Conservation (phyloP, 306 rosid genomes). For the Quercus dentata region DNA sequence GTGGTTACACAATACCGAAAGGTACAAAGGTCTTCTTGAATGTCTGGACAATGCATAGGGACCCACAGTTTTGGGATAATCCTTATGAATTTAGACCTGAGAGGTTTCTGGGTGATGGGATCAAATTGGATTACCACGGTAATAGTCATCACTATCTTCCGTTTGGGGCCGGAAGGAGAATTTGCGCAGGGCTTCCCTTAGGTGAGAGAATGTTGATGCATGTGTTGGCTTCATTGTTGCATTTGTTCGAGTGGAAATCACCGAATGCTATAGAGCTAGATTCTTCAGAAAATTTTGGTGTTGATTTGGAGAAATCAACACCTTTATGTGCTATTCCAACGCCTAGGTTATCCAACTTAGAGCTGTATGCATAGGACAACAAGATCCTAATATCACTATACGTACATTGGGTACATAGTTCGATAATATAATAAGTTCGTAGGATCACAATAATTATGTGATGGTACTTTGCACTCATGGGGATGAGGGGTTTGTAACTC, state of each 20-base stretch:
- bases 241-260: constrained; percentile 27
- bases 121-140: constrained; percentile 8
- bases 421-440: no score
- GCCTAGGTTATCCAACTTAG: constrained; percentile 19
- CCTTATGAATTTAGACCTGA: constrained; percentile 18
- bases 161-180: constrained; percentile 41
- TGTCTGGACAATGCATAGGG: constrained; percentile 27
- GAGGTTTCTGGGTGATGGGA: constrained; percentile 9
- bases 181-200: constrained; percentile 25
- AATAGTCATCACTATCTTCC: constrained; percentile 20
- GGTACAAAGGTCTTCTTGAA: constrained; percentile 15
- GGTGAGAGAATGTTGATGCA: constrained; percentile 20
- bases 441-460: no score
- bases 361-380: not conserved
- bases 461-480: no score
- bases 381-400: no score
- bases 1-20: constrained; percentile 25
- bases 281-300: constrained; percentile 7
- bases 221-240: constrained; percentile 24
- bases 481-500: no score
- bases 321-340: constrained; percentile 18
- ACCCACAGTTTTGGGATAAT: constrained; percentile 23
- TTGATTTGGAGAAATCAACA: constrained; percentile 14
- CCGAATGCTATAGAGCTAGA: constrained; percentile 2
- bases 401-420: no score